Base-by-base conservation (phyloP, 192 early-diverging fungal species). In the Coemansia sp. region DNA sequence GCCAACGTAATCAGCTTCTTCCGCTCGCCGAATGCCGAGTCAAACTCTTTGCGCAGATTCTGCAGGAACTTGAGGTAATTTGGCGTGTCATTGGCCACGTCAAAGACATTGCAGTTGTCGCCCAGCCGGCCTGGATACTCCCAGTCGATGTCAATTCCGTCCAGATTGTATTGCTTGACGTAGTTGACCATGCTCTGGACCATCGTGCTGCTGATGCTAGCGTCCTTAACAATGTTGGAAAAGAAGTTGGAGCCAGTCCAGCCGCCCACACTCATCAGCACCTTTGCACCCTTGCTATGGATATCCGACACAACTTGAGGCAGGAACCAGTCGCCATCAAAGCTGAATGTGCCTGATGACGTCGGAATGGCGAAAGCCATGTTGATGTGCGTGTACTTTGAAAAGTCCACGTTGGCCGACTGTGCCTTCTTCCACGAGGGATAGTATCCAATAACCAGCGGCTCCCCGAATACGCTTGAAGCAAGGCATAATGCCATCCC, bases 101-200 rank as follows among this genome's bases (percentile, higher is more conserved):
- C 85, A 46, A 82, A 64, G 1, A 56, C 58, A 38, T 77, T 82
- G 31, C 74, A 72, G 21, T 50, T 63, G 24, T 70, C 44, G 28
- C 81, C 84, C 24, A 64, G 40, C 14, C 81, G 64, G 2, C 82
- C 81, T 2, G 84, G 90, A 57, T 86, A 90, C 67, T 91, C 89
- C 84, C 79, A 90, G 62, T 90, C 90, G 56, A 90, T 82, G 62
- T 92, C 89, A 11, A 81, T 69, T 6, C 86, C 85, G 54, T 87
- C 84, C 7, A 84, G 67, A 6, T 70, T 56, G 38, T 86, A 78
- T 28, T 62, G 64, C 45, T 76, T 61, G 44, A 88, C 83, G 19
- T 83, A 82, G 23, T 69, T 64, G 50, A 88, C 52, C 49, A 86
- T 88, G 59, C 82, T 84, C 21, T 83, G 67, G 38, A 88, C 84